Base-by-base conservation (phyloP, 2,329 filamentous ascomycete genomes). In the Trichophaea hybrida region DNA sequence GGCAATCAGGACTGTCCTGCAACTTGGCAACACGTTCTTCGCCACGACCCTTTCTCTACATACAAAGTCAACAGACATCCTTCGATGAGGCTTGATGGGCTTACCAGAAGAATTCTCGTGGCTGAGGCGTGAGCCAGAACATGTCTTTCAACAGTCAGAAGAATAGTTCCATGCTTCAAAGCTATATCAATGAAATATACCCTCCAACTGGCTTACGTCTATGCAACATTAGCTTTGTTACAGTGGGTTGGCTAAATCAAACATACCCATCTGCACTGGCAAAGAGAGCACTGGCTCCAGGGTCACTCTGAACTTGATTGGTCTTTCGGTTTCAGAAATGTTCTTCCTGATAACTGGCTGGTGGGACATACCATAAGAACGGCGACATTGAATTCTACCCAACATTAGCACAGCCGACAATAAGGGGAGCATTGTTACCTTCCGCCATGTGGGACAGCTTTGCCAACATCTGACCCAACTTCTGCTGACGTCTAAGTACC, bases 221-320 rank as follows among this genome's bases (percentile, higher is more conserved):
- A 58, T 58, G 54, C 33, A 13, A 37, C 34, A 15, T 54, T 15
- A 37, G n/a, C 17, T 50, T 58, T 6, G 12, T 46, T 52, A 46
- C 32, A 1, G 24, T 35, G 53, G 53, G 37, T 24, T 24, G 34
- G 37, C 13, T 7, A 10, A 37, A 12, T 8, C 17, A 55, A 35
- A 31, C 37, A 57, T 60, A 65, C 50, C 83, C 83, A 72, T 85
- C 83, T 59, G 80, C 81, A 64, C 81, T 78, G 55, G 81, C 80
- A 68, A 85, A 85, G 8, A 85, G 74, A 50, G 82, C 80, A 69
- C 77, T 84, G 8, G 82, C 83, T 62, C 83, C 82, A 12, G 83
- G 83, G 66, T 85, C 83, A 60, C 80, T 83, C 72, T 85, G 82
- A 38, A 86, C 83, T 72, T 86, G 83, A 65, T 85, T 86, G 57